A percentile compares a stretch with the other conserved stretches of the same genome.
These are phyloP conservation scores for Ceratobasidium sp. DNA, from an alignment of 1,284 basidiomycete species.

Conservation along the genomic window DNA sequence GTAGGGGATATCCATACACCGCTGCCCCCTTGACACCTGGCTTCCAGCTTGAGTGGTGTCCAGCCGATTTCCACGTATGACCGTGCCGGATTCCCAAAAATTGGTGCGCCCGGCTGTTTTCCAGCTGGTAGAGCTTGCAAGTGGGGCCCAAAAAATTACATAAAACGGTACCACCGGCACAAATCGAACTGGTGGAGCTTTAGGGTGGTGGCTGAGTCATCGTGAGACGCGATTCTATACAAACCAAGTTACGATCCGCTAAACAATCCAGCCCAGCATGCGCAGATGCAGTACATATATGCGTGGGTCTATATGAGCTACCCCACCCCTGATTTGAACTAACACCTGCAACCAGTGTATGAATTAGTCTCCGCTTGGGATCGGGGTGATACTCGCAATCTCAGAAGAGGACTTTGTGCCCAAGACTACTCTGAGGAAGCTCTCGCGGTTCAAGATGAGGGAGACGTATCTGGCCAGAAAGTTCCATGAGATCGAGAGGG, in stretches of 20 bases:
- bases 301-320: neutral
- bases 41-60: too few species aligned
- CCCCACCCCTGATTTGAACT: neutral
- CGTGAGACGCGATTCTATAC: neutral
- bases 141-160: too few species aligned
- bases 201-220: too few species aligned
- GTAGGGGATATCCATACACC: too few species aligned
- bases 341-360: neutral
- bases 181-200: too few species aligned
- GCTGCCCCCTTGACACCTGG: too few species aligned
- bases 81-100: too few species aligned
- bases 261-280: neutral
- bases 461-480: slow-evolving; percentile 11
- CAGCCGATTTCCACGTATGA: too few species aligned
- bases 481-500: neutral
- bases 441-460: slow-evolving; percentile 22
- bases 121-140: too few species aligned
- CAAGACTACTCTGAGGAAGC: slow-evolving; percentile 21
- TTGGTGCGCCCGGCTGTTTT: too few species aligned
- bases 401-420: slow-evolving; percentile 21
- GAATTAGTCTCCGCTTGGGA: slow-evolving; percentile 15
- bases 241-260: slow-evolving; percentile 1
- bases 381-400: slow-evolving; percentile 9
- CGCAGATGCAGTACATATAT: neutral
- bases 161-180: too few species aligned